These are phyloP conservation scores for Bauhinia variegata DNA, from an alignment of 306 rosid species.

Conservation along the genomic window DNA sequence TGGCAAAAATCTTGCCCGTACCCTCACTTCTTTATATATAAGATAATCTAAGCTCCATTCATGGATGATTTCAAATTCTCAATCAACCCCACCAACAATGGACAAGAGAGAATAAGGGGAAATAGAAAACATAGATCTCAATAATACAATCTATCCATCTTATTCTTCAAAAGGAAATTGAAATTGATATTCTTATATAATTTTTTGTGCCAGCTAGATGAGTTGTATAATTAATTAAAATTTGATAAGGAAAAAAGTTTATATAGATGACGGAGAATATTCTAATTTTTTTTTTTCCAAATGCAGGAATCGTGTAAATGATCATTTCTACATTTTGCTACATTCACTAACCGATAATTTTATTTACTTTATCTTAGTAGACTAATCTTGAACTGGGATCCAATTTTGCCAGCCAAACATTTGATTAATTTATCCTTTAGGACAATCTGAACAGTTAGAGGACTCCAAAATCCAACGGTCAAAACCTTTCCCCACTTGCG, in stretches of 20 bases:
- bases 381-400: slow-evolving; percentile 3
- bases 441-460: neutral
- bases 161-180: neutral
- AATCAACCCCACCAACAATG: slow-evolving; percentile 21
- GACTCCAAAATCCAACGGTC: slow-evolving; percentile 28
- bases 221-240: too few species aligned
- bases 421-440: neutral
- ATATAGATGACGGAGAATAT: too few species aligned
- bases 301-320: too few species aligned
- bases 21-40: slow-evolving; percentile 4
- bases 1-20: slow-evolving; percentile 49
- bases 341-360: too few species aligned
- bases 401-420: slow-evolving; percentile 36
- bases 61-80: neutral
- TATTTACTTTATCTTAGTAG: neutral
- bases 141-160: slow-evolving; percentile 1
- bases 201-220: too few species aligned
- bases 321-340: neutral
- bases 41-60: neutral
- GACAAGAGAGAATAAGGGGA: too few species aligned
- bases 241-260: too few species aligned
- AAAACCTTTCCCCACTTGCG: slow-evolving; percentile 31
- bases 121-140: neutral
- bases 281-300: too few species aligned
- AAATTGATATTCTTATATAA: neutral